Base-by-base conservation (phyloP, 441 rosid genomes). In the Corymbia calophylla region DNA sequence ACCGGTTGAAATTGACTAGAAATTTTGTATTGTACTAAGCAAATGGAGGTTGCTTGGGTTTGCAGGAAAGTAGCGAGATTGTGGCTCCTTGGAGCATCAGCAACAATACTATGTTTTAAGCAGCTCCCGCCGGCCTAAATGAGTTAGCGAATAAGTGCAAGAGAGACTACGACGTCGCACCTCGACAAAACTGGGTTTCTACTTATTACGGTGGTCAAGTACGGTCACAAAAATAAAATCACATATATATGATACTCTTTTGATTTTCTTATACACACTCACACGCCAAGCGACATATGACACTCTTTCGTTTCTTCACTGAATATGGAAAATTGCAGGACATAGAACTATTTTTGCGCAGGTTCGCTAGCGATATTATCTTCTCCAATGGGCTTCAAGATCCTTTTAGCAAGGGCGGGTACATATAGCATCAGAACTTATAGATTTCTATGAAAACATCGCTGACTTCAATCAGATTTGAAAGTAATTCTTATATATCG, bases 341-440 rank as follows among this genome's bases (percentile, higher is more conserved):
- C 87, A 90, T 97, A 77, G 95, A 94, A 86, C 87, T 94, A 87
- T 82, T 94, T 89, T 95, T 97, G 35, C 91, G 88, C 86, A 91
- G 92, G 73, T 96, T 97, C 91, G 97, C 92, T 10, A 96, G 98
- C 94, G 96, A 96, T 91, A 96, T 96, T 84, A 96, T 96, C 70
- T 97, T 96, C 93, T 96, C 99, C 70, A 96, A 96, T 77, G 98
- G 99, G 82, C 90, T 97, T 35, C 88, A 90, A 92, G 99, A 97
- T 94, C 98, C 99, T 89, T 94, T 94, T 51, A 95, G 98, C 64
- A 94, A 91, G 18, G 97, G 94, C 90, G 99, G 97, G 99, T 95
- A 94, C 7, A 48, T 70, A 88, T 27, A n/a, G 73, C 39, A 51
- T 4, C 14, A 44, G 88, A 64, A 51, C 87, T 87, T 4, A 66